A percentile compares a stretch with the other conserved stretches of the same genome.
These are phyloP conservation scores for Talaromyces borbonicus DNA, from an alignment of 495 filamentous ascomycete genomes.

Conservation along the genomic window DNA sequence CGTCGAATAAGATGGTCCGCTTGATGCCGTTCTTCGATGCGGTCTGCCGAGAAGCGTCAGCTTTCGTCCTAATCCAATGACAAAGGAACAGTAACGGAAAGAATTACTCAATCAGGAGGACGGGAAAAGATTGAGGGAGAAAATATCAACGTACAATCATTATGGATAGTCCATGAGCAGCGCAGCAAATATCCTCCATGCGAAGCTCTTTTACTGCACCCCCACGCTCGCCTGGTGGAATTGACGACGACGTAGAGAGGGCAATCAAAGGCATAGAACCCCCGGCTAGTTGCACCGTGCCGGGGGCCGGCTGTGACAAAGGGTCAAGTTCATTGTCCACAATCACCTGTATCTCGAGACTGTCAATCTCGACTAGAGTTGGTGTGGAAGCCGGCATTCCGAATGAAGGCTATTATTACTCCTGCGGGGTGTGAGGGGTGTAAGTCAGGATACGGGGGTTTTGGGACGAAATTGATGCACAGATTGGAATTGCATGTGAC, in stretches of 20 bases:
- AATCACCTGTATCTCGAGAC: constrained; percentile 37
- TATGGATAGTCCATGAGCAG: constrained; percentile 49
- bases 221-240: constrained; percentile 27
- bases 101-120: too few relatives aligned
- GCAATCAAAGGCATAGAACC: constrained; percentile 31
- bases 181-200: constrained; percentile 50
- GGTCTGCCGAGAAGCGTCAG: constrained; percentile 25
- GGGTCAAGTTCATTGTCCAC: constrained; percentile 52
- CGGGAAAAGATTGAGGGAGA: not conserved
- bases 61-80: not conserved
- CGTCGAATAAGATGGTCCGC: constrained; percentile 50
- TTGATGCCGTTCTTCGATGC: constrained; percentile 40
- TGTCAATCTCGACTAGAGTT: constrained; percentile 36
- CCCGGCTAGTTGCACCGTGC: constrained; percentile 34
- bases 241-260: constrained; percentile 13
- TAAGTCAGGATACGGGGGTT: too few relatives aligned
- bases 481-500: too few relatives aligned
- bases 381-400: not conserved
- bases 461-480: too few relatives aligned
- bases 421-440: not conserved
- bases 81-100: too few relatives aligned
- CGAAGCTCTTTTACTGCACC: constrained; percentile 35
- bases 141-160: constrained; percentile 31
- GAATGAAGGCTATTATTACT: too few relatives aligned
- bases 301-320: constrained; percentile 39